Evolutionary conservation across 345 rosid species (phyloP).

Genomic region (Anastatica hierochuntica): DNA sequence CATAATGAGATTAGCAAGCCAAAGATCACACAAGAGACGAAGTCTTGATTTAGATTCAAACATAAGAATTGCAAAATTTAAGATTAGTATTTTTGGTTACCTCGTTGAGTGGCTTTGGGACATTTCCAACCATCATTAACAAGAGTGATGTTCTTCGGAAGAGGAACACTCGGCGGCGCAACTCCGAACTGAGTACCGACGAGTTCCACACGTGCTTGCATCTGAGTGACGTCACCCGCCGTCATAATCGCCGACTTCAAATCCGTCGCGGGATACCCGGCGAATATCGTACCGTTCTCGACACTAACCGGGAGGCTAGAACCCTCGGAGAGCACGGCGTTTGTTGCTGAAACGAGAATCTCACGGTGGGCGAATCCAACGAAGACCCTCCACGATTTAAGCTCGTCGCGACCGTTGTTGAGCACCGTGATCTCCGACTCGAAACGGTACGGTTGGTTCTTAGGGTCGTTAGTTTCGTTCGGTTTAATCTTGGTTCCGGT

Average conservation of each 20-base stretch:
- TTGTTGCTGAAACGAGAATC: conserved; percentile 62
- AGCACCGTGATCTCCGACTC: conserved; percentile 63
- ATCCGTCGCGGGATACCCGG: conserved; percentile 62
- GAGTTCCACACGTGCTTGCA: conserved; percentile 49
- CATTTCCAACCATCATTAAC: conserved; percentile 77
- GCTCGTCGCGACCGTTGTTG: conserved; percentile 65
- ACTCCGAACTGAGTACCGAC: conserved; percentile 89
- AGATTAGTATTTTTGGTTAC: conserved; percentile 17
- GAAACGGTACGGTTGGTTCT: conserved; percentile 73
- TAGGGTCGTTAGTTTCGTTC: conserved; percentile 38
- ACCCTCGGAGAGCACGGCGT: conserved; percentile 72
- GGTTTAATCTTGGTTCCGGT: conserved; percentile 32
- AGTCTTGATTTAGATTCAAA: neutral
- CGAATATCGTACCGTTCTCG: conserved; percentile 61
- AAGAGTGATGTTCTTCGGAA: conserved; percentile 54
- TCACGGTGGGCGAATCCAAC: conserved; percentile 69
- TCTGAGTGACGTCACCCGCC: conserved; percentile 82
- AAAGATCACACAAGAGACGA: neutral
- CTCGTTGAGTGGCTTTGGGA: conserved; percentile 39
- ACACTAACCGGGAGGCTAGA: conserved; percentile 46
- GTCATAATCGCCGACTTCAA: conserved; percentile 85
- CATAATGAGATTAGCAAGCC: too few species aligned
- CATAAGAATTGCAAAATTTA: too few species aligned
- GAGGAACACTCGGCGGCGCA: conserved; percentile 52
- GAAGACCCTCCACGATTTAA: conserved; percentile 69